A percentile compares a stretch with the other conserved stretches of the same genome.
phyloP scores from a whole-genome alignment of 345 rosid genomes.

The Sapria himalayana region DNA sequence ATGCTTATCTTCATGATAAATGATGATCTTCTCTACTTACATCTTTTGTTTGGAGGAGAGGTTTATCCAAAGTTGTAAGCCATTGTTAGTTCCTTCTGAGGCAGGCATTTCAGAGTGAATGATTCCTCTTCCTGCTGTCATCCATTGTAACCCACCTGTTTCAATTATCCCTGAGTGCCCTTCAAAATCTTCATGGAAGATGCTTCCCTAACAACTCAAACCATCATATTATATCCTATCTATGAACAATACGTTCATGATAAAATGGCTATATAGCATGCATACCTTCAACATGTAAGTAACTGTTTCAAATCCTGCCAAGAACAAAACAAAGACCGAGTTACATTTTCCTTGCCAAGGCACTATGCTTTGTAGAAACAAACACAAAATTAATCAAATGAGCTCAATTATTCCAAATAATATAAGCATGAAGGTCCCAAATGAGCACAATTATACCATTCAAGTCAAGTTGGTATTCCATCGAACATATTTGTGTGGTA shows the following conservation, averaged over 20 bases:
- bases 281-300: constrained; percentile 92
- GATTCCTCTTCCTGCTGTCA: constrained; percentile 94
- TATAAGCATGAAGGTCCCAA: too few species aligned
- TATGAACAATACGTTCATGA: too few species aligned
- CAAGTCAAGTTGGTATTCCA: too few species aligned
- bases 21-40: constrained; percentile 13
- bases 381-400: too few species aligned
- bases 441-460: too few species aligned
- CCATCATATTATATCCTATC: not conserved
- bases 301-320: constrained; percentile 80
- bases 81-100: constrained; percentile 51
- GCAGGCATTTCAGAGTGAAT: constrained; percentile 96
- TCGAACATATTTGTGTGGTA: too few species aligned
- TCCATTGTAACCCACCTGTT: constrained; percentile 83
- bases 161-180: constrained; percentile 70
- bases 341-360: too few species aligned
- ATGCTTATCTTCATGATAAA: not conserved
- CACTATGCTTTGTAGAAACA: too few species aligned
- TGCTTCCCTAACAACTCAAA: constrained; percentile 26
- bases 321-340: not conserved
- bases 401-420: too few species aligned
- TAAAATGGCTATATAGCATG: too few species aligned
- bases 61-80: constrained; percentile 77
- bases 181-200: constrained; percentile 69
- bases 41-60: constrained; percentile 63